phyloP scores from a whole-genome alignment of 2,329 filamentous ascomycete species.

The Penicillium sp. region DNA sequence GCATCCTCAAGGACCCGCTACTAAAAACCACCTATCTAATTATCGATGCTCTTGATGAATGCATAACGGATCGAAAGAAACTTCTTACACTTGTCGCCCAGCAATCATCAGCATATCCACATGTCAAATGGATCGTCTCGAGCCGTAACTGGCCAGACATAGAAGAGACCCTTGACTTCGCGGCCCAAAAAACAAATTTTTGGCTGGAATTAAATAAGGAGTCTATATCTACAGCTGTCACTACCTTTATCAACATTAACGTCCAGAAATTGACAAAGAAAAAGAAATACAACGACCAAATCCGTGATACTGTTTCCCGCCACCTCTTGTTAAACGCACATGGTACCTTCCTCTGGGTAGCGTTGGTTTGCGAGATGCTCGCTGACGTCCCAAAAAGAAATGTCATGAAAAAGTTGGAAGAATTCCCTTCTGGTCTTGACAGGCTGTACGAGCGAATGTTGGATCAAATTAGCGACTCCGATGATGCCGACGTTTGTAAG shows the following conservation, averaged over 20 bases:
- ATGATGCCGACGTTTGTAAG: conserved; percentile 33
- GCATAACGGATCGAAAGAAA: conserved; percentile 23
- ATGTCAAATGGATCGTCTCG: conserved; percentile 47
- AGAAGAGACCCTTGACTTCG: conserved; percentile 27
- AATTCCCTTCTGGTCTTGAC: conserved; percentile 13
- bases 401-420: neutral
- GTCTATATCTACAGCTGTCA: conserved; percentile 21
- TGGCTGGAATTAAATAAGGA: conserved; percentile 24
- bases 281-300: conserved; percentile 22
- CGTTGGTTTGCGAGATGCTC: conserved; percentile 36
- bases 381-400: neutral
- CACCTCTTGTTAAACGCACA: conserved; percentile 30
- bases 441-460: conserved; percentile 27
- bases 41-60: conserved; percentile 54
- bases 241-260: conserved; percentile 22
- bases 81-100: conserved; percentile 41
- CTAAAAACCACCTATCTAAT: conserved; percentile 36
- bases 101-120: conserved; percentile 14
- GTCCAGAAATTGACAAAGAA: conserved; percentile 15
- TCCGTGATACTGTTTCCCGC: conserved; percentile 12
- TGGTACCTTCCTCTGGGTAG: conserved; percentile 44
- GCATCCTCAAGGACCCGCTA: conserved; percentile 41
- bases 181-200: conserved; percentile 15
- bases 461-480: conserved; percentile 26
- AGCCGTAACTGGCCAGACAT: conserved; percentile 48